Base-by-base conservation (phyloP, 805 yeast genomes). In the Monosporozyma unispora region DNA sequence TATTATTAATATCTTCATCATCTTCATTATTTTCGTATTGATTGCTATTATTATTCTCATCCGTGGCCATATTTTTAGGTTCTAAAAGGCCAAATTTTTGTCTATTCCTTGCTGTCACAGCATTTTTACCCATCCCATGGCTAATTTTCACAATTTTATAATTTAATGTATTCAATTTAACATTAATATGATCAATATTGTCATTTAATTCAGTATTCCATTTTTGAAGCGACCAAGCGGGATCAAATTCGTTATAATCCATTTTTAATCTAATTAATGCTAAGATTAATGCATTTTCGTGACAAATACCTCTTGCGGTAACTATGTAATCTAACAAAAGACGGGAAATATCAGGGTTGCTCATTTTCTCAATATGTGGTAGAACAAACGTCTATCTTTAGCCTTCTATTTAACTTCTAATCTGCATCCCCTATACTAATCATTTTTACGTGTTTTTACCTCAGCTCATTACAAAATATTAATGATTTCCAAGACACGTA, bases 51-150 rank as follows among this genome's bases (percentile, higher is more conserved):
- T 29, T 29, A 29, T 10, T 29, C 14, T 6, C 14, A 29, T 29
- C 10, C 4, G 4, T 25, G 8, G 8, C 27, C 27, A 25, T 25
- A 25, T 25, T 8, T 25, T 25, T 31, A 31, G 38, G 38, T 35
- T 35, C 46, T 14, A 28, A 29, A 10, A 22, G 39, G 10, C 25
- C 27, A 18, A 44, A 22, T 19, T 14, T 21, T 21, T 7, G 38
- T 50, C 46, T 50, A 6, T 48, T 44, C 25, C 46, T 45, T 10
- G 40, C n/a, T 7, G 49, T 35, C 4, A 59, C 56, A 11, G 46
- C 48, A 16, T 45, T 47, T 47, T 50, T 56, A 4, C 69, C 69
- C 35, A 57, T 31, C 1, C 60, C 61, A 37, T 57, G 64, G 23
- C 50, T 53, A 2, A 54, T 49, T 44, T 51, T 51, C 3, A 56